A percentile compares a stretch with the other conserved stretches of the same genome.
Evolutionary conservation across 2,329 filamentous ascomycete genomes (phyloP).

Genomic region (Diaporthe caulivora): DNA sequence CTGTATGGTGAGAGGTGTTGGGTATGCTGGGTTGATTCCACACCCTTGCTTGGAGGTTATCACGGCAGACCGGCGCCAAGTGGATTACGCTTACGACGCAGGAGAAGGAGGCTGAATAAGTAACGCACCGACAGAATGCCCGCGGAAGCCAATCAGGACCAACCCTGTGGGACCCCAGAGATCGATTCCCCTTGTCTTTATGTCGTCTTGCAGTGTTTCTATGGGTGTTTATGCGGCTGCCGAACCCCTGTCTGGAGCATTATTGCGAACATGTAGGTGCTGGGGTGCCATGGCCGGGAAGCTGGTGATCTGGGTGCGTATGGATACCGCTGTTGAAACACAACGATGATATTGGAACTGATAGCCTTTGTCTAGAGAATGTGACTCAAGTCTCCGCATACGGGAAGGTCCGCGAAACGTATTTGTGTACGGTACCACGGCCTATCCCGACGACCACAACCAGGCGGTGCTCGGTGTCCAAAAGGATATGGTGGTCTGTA

Average conservation of each 20-base stretch:
- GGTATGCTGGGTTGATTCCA: neutral
- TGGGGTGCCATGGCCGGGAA: neutral
- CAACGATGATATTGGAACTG: neutral
- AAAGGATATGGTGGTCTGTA: neutral
- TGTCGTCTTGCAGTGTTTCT: neutral
- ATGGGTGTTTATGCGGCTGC: neutral
- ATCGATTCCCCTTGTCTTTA: too few relatives aligned
- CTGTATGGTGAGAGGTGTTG: neutral
- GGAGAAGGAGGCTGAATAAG: slow-evolving; percentile 15
- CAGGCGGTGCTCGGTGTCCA: neutral
- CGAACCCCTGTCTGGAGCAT: neutral
- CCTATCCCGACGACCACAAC: neutral
- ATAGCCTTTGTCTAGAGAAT: neutral
- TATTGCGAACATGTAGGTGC: neutral
- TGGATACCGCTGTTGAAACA: neutral
- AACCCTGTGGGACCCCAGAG: neutral
- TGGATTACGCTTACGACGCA: slow-evolving; percentile 24
- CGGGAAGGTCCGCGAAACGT: neutral
- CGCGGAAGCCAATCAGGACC: neutral
- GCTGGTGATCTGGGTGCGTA: neutral
- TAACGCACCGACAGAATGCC: slow-evolving; percentile 1
- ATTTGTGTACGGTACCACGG: neutral
- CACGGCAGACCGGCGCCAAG: slow-evolving; percentile 2
- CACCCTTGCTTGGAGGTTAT: neutral
- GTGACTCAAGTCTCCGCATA: neutral